Conservation (phyloP, 257 asterid species). For the Anisodus acutangulus region DNA sequence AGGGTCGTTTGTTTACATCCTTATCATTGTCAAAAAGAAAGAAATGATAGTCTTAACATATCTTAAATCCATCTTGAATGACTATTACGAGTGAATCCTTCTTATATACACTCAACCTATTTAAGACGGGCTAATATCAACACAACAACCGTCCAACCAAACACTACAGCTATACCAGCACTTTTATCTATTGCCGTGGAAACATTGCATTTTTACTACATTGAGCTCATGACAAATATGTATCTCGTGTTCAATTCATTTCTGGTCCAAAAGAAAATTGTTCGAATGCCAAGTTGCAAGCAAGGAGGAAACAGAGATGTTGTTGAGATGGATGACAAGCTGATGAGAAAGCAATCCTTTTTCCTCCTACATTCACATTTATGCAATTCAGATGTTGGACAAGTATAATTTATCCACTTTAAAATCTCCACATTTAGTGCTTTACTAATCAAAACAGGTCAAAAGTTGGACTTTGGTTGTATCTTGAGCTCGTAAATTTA, state of each 20-base stretch:
- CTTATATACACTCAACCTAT: no score
- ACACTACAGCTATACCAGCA: no score
- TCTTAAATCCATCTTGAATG: no score
- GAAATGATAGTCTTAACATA: no score
- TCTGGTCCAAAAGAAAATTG: neutral
- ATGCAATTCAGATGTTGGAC: neutral
- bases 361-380: neutral
- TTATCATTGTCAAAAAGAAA: no score
- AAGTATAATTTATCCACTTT: neutral
- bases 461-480: conserved; percentile 22
- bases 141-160: no score
- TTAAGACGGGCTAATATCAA: no score
- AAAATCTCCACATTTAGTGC: conserved; percentile 5
- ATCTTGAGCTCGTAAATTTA: neutral
- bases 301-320: neutral
- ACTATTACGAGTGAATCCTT: no score
- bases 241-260: neutral
- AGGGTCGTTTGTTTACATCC: no score
- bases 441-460: neutral
- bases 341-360: neutral
- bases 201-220: neutral
- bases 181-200: neutral
- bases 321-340: neutral
- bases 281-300: neutral
- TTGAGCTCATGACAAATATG: neutral